Base-by-base conservation (phyloP, 192 early-diverging fungal species). In the Rhizophagus clarus region DNA sequence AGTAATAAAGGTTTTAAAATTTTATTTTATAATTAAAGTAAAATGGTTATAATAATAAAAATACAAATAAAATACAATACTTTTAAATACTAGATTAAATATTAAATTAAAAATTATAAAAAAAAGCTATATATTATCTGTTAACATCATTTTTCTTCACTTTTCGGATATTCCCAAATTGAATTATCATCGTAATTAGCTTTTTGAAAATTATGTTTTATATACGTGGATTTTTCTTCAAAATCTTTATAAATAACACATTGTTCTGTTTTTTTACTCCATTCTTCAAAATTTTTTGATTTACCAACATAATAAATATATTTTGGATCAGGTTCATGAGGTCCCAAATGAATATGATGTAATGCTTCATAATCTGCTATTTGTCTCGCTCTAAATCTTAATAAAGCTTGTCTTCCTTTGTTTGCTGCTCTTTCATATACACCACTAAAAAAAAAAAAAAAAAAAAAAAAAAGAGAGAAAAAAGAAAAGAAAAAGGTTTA, bases 361-460 rank as follows among this genome's bases (percentile, higher is more conserved):
- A 64, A 29, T 64, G 63, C 63, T 28, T 64, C 63, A 64, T 64
- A 64, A 64, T 64, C 63, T 29, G 63, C 63, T 24, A 64, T 64
- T 29, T 28, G n/a, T 12, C 20, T 29, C 26, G 63, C 63, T 64
- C 28, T 28, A 29, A 29, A 64, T 26, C 63, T 24, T 28, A 64
- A 29, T 28, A 24, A 64, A 28, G 63, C 63, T 24, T 64, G 28
- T 64, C 63, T 24, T 3, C 63, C 63, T 26, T 64, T 64, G 0
- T 15, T 28, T 29, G 63, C 63, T 64, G 63, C 63, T 64, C 26
- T 20, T 3, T 26, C 63, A 28, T 28, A 64, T 24, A 63, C 62
- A 12, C 62, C 62, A 9, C 62, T 63, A 9, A 26, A 26, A 26
- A 63, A 26, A 12, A 9, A 10, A 26, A 28, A 4, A 22, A 10